A percentile compares a stretch with the other conserved stretches of the same genome.
Conservation (phyloP, 345 rosid species). For the Ailanthus altissimus region DNA sequence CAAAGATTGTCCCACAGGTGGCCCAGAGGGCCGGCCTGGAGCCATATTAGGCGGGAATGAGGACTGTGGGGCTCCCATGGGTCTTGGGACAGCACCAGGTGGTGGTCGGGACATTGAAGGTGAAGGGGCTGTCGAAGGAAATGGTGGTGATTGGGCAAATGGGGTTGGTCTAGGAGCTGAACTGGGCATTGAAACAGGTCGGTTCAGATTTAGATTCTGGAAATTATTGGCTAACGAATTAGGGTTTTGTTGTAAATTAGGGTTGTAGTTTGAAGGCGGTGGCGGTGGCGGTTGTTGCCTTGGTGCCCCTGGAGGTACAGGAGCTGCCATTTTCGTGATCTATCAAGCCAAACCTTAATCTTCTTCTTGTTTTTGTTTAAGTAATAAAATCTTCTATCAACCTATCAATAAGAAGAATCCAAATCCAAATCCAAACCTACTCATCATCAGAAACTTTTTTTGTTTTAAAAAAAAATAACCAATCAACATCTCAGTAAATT, state of each 20-base stretch:
- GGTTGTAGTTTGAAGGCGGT: constrained; percentile 35
- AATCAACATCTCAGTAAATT: background rate
- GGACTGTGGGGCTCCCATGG: constrained; percentile 49
- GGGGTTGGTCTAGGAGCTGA: constrained; percentile 63
- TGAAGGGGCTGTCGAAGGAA: constrained; percentile 47
- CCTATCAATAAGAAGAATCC: constrained; percentile 12
- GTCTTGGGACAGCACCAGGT: constrained; percentile 42
- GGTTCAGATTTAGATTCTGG: constrained; percentile 65
- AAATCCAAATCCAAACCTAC: constrained; percentile 14
- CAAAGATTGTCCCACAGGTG: constrained; percentile 51
- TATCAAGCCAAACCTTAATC: constrained; percentile 23
- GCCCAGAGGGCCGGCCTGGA: constrained; percentile 60
- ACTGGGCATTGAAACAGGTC: constrained; percentile 45
- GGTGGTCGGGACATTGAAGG: constrained; percentile 65
- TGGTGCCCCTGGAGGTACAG: constrained; percentile 71
- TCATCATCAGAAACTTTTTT: background rate
- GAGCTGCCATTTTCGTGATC: constrained; percentile 48
- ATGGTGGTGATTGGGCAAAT: constrained; percentile 52
- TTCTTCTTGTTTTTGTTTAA: constrained; percentile 12
- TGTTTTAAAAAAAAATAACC: too few species aligned
- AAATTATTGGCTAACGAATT: constrained; percentile 51
- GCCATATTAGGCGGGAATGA: constrained; percentile 48
- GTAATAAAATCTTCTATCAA: background rate
- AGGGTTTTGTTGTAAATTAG: constrained; percentile 42
- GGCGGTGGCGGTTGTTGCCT: constrained; percentile 48